Conservation (phyloP, 1,284 basidiomycete genomes). For the Thelephora terrestris region DNA sequence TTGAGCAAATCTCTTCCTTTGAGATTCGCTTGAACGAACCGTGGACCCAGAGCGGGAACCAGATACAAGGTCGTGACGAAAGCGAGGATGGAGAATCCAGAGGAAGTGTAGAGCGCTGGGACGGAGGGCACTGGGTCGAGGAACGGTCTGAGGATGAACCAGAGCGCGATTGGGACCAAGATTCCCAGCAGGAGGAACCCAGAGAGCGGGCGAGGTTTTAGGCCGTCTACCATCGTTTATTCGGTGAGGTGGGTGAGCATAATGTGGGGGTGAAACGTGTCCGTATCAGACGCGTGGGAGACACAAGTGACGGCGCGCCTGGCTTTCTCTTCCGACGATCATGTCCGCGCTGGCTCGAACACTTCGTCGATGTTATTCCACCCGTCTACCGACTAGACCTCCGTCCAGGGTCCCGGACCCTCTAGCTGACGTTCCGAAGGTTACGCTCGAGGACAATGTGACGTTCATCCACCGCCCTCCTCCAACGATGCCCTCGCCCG, state of each 20-base stretch:
- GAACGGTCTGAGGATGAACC: slow-evolving; percentile 62
- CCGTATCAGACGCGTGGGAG: neutral
- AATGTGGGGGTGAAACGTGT: neutral
- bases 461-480: slow-evolving; percentile 75
- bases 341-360: too few relatives aligned
- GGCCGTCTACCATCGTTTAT: too few relatives aligned
- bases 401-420: slow-evolving; percentile 59
- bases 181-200: slow-evolving; percentile 43
- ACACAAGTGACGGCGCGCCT: too few relatives aligned
- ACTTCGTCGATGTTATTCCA: slow-evolving; percentile 26
- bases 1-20: slow-evolving; percentile 80
- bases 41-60: slow-evolving; percentile 64
- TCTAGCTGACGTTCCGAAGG: slow-evolving; percentile 44
- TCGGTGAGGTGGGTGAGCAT: neutral
- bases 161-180: slow-evolving; percentile 58
- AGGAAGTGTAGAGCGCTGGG: slow-evolving; percentile 59
- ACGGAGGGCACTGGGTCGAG: slow-evolving; percentile 56
- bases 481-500: slow-evolving; percentile 57
- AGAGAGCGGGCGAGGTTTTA: slow-evolving; percentile 19
- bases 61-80: slow-evolving; percentile 65
- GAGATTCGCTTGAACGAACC: slow-evolving; percentile 68
- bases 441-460: slow-evolving; percentile 43
- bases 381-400: slow-evolving; percentile 40
- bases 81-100: slow-evolving; percentile 76
- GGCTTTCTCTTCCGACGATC: too few relatives aligned